Conservation (phyloP, 257 asterid species). For the Penstemon barbatus region DNA sequence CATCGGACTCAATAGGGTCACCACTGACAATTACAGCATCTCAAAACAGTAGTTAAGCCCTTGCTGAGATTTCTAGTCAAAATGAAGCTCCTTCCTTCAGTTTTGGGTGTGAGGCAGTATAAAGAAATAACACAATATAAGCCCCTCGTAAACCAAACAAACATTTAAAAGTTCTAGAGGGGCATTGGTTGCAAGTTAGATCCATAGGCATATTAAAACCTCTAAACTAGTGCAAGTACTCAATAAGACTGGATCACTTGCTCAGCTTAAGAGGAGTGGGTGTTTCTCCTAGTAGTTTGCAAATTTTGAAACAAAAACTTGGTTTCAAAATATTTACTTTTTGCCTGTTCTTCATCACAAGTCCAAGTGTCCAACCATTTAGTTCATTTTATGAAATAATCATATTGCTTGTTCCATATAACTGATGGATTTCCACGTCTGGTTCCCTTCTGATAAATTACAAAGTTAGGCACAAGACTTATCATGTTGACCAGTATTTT, state of each 20-base stretch:
- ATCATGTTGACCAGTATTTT: background rate
- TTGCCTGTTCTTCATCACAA: background rate
- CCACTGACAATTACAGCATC: background rate
- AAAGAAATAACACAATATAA: background rate
- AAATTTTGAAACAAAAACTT: slow-evolving; percentile 1
- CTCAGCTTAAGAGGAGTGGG: slow-evolving; percentile 9
- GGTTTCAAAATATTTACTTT: background rate
- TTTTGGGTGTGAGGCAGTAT: too few species aligned
- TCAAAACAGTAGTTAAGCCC: background rate
- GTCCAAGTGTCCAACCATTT: background rate
- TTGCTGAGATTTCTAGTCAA: too few species aligned
- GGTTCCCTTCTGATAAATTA: slow-evolving; percentile 7
- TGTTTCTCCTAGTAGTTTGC: slow-evolving; percentile 13
- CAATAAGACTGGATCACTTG: background rate
- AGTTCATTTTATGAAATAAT: background rate
- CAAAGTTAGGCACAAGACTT: background rate
- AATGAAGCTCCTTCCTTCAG: too few species aligned
- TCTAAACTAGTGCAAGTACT: background rate
- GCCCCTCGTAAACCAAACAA: background rate
- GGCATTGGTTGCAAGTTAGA: background rate
- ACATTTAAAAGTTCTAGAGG: slow-evolving; percentile 9
- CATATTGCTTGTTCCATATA: background rate
- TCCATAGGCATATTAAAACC: slow-evolving; percentile 16
- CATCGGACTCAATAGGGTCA: background rate
- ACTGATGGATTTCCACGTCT: background rate